A percentile compares a stretch with the other conserved stretches of the same genome.
Conservation (phyloP, 2,329 filamentous ascomycete species). For the Aureobasidium lini region DNA sequence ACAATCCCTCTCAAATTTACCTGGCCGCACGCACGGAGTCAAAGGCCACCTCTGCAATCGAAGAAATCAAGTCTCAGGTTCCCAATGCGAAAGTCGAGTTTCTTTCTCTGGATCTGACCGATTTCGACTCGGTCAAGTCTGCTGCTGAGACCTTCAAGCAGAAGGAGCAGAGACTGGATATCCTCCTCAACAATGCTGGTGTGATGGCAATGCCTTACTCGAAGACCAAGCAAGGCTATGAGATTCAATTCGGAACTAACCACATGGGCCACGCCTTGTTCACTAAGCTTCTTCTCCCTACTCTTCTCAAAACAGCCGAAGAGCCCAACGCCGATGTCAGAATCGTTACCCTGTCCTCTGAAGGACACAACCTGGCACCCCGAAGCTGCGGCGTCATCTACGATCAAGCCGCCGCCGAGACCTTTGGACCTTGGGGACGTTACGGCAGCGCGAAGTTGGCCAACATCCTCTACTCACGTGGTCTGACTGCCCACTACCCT, state of each 20-base stretch:
- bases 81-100: slow-evolving; percentile 31
- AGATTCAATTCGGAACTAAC: slow-evolving; percentile 46
- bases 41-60: slow-evolving; percentile 36
- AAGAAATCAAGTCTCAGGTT: slow-evolving; percentile 29
- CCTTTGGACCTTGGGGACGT: slow-evolving; percentile 27
- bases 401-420: slow-evolving; percentile 23
- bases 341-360: slow-evolving; percentile 35
- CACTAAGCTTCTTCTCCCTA: slow-evolving; percentile 38
- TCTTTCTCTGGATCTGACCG: slow-evolving; percentile 36
- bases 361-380: slow-evolving; percentile 20
- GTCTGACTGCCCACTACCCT: slow-evolving; percentile 39
- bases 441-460: slow-evolving; percentile 46
- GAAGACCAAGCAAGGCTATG: slow-evolving; percentile 41
- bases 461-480: slow-evolving; percentile 40
- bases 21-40: slow-evolving; percentile 38
- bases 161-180: slow-evolving; percentile 35
- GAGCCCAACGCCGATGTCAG: slow-evolving; percentile 31
- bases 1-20: slow-evolving; percentile 39
- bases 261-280: slow-evolving; percentile 45
- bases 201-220: slow-evolving; percentile 30
- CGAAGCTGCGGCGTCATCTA: slow-evolving; percentile 27
- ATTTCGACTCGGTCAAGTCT: slow-evolving; percentile 32
- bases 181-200: slow-evolving; percentile 42
- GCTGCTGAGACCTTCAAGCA: slow-evolving; percentile 33
- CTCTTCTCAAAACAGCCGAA: slow-evolving; percentile 35